Evolutionary conservation across 1,284 basidiomycete genomes (phyloP).

Genomic region (Sparassis latifolia): DNA sequence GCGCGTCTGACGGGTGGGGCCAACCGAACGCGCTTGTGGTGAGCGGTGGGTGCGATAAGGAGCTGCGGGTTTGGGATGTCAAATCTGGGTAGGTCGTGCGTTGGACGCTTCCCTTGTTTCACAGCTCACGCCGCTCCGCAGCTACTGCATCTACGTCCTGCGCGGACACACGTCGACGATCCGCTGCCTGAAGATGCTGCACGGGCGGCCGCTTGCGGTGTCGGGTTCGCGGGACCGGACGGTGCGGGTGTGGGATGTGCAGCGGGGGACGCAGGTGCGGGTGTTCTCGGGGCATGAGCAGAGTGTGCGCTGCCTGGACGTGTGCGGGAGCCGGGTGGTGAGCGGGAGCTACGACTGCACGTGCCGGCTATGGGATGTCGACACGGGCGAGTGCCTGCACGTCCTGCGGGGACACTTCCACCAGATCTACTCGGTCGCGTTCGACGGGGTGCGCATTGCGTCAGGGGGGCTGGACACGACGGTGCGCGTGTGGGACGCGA

Average conservation of each 20-base stretch:
- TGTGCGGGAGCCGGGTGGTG: constrained; percentile 74
- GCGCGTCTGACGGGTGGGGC: constrained; percentile 62
- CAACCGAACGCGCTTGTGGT: constrained; percentile 69
- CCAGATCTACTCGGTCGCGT: constrained; percentile 92
- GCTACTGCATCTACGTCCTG: constrained; percentile 75
- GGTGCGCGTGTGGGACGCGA: constrained; percentile 83
- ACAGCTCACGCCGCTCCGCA: constrained; percentile 21
- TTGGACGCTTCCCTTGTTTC: background rate
- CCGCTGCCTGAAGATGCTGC: constrained; percentile 84
- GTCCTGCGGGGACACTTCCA: constrained; percentile 86
- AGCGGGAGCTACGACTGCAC: constrained; percentile 90
- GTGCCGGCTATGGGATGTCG: constrained; percentile 60
- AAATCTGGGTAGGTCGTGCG: constrained; percentile 54
- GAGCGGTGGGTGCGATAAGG: constrained; percentile 91
- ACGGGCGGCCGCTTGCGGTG: constrained; percentile 83
- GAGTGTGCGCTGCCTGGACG: constrained; percentile 87
- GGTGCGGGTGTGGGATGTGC: constrained; percentile 91
- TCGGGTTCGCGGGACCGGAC: constrained; percentile 87
- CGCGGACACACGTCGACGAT: constrained; percentile 89
- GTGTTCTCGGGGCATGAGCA: constrained; percentile 76
- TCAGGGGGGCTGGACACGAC: constrained; percentile 91
- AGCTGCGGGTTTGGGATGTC: constrained; percentile 89
- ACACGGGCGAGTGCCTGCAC: constrained; percentile 82
- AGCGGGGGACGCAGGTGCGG: constrained; percentile 65
- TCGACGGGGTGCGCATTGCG: constrained; percentile 81